Evolutionary conservation across 345 rosid genomes (phyloP), one percentile per base, ranked within the genome.

Genomic region (Populus simonii): DNA sequence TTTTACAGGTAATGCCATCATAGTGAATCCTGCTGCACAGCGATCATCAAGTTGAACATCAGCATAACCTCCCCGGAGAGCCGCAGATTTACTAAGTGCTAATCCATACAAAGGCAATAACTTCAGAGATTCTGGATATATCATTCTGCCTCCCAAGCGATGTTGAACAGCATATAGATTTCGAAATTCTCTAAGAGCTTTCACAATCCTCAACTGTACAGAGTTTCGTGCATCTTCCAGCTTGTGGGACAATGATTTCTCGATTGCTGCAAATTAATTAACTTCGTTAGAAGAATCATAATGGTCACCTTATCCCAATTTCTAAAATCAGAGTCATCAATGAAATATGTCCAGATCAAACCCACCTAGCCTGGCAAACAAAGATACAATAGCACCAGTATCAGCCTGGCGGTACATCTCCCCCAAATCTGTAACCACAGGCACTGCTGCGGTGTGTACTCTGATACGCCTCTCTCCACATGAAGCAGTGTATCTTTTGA

Each of bases 391-490:
- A 81, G 98, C 90, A 81, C 97, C 97, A 76, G 86, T 84, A 89
- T 96, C 99, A 80, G 98, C 99, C 70, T 87, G 94, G 45, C 94
- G 87, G 83, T 96, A 96, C 99, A 96, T 96, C 80, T 92, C 98
- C 79, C 96, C 95, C 81, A 96, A 90, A 81, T 94, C 94, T 63
- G 99, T 31, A 81, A 92, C 97, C 36, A 94, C 96, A 43, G 98
- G 98, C 27, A 96, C 98, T 53, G 92, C 91, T 61, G 94, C 89
- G 9, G 98, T 96, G 82, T 94, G 99, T 76, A 96, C 93, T 86
- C 98, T 92, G 79, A 96, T 96, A 73, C 98, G 96, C 83, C 99
- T 94, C 89, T 96, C 99, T 83, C 99, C 99, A 62, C 98, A 96
- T 62, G 99, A 96, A 74, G 99, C 98, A 74, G 98, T 96, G 79